Evolutionary conservation across 2,329 filamentous ascomycete species (phyloP).

Genomic region (Fusarium siculi): DNA sequence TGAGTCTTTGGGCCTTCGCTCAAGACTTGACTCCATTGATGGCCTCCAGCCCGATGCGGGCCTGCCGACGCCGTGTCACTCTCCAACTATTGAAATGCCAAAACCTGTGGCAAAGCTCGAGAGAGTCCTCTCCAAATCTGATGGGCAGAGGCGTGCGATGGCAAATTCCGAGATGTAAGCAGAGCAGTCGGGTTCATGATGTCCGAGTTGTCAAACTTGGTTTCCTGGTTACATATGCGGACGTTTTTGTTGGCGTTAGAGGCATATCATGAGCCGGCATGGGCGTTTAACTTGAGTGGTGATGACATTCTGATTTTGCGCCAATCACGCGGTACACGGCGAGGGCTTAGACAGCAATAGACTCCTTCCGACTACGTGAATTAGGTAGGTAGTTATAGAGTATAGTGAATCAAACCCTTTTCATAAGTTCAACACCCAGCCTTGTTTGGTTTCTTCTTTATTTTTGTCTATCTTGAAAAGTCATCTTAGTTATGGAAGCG

Average conservation of each 20-base stretch:
- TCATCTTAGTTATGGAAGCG: conserved; percentile 36
- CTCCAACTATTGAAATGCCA: neutral
- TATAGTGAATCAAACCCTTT: neutral
- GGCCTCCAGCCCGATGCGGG: neutral
- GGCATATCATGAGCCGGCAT: neutral
- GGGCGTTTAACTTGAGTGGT: conserved; percentile 23
- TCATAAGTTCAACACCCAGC: neutral
- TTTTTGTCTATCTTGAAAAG: conserved; percentile 43
- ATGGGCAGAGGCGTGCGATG: conserved; percentile 6
- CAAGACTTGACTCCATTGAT: neutral
- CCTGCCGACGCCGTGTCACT: neutral
- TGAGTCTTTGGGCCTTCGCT: neutral
- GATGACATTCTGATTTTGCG: conserved; percentile 1
- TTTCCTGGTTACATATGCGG: neutral
- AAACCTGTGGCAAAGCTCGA: neutral
- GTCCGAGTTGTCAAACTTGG: neutral
- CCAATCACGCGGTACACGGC: neutral
- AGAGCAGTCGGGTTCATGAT: neutral
- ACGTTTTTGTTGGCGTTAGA: conserved; percentile 5
- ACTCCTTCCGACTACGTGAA: neutral
- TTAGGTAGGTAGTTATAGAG: conserved; percentile 5
- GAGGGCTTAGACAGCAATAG: conserved; percentile 20
- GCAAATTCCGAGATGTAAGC: neutral
- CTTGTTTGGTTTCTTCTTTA: conserved; percentile 28
- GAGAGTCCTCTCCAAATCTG: neutral